Evolutionary conservation across 1,284 basidiomycete genomes (phyloP).

Genomic region (Xerocomus nothofagi): DNA sequence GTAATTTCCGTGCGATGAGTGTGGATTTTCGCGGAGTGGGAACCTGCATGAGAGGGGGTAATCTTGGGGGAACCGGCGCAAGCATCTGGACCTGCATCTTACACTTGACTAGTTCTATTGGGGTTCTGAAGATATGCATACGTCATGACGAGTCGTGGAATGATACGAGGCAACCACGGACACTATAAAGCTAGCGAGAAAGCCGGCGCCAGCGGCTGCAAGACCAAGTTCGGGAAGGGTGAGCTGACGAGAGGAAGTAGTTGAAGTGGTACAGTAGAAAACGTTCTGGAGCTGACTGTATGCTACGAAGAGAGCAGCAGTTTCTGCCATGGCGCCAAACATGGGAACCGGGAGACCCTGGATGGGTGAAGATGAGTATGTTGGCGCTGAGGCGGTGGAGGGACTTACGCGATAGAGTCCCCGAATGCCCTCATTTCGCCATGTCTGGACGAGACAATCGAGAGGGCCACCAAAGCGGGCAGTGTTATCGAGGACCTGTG

Average conservation of each 20-base stretch:
- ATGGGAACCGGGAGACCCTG: constrained; percentile 89
- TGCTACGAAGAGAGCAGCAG: constrained; percentile 82
- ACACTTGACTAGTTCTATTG: constrained; percentile 91
- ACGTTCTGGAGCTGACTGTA: constrained; percentile 79
- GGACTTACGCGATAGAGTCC: constrained; percentile 78
- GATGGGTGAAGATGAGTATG: neutral
- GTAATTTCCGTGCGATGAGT: constrained; percentile 33
- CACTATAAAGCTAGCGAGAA: constrained; percentile 80
- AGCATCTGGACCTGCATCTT: constrained; percentile 92
- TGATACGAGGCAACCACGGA: constrained; percentile 39
- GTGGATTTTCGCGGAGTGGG: constrained; percentile 22
- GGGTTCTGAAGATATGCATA: constrained; percentile 54
- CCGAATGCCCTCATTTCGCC: constrained; percentile 70
- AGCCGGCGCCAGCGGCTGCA: constrained; percentile 81
- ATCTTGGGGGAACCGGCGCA: constrained; percentile 18
- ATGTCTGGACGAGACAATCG: constrained; percentile 81
- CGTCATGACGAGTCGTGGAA: neutral
- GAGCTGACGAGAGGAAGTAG: constrained; percentile 41
- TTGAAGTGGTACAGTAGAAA: constrained; percentile 44
- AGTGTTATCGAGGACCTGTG: constrained; percentile 74
- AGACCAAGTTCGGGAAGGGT: constrained; percentile 67
- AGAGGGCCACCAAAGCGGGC: constrained; percentile 75
- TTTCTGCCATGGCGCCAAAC: constrained; percentile 89
- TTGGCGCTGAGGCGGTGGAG: neutral
- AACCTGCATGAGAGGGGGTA: too few species aligned